Evolutionary conservation across 345 rosid species (phyloP).

Genomic region (Passiflora organensis): DNA sequence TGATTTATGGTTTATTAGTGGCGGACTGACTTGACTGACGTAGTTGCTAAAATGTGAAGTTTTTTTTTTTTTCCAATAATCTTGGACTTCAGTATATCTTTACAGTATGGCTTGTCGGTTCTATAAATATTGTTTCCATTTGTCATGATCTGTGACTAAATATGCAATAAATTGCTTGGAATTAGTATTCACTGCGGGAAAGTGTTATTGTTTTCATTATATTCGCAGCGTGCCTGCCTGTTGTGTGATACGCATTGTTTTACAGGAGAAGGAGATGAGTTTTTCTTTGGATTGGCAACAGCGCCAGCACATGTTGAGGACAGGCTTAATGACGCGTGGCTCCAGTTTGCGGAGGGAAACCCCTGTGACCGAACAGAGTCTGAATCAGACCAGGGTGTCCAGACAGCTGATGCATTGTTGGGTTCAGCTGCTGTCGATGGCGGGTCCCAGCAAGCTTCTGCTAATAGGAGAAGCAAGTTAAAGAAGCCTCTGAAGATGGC

Average conservation of each 20-base stretch:
- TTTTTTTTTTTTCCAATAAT: too few relatives aligned
- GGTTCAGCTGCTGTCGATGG: conserved; percentile 52
- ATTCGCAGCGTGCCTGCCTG: too few relatives aligned
- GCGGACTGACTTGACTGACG: neutral
- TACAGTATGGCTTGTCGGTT: too few relatives aligned
- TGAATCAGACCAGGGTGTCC: conserved; percentile 11
- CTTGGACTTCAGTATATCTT: too few relatives aligned
- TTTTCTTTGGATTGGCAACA: conserved; percentile 97
- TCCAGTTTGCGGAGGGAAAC: conserved; percentile 70
- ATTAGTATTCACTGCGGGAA: too few relatives aligned
- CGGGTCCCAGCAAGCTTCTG: conserved; percentile 41
- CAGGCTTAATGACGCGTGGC: conserved; percentile 87
- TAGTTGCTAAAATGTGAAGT: neutral
- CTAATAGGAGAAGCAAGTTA: conserved; percentile 22
- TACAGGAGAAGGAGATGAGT: conserved; percentile 46
- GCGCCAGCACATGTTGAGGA: conserved; percentile 97
- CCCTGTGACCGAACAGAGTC: conserved; percentile 38
- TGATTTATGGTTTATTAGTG: neutral
- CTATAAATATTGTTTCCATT: too few relatives aligned
- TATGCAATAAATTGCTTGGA: too few relatives aligned
- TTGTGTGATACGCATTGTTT: too few relatives aligned
- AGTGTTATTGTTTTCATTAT: too few relatives aligned
- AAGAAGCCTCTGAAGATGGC: conserved; percentile 57
- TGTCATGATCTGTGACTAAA: too few relatives aligned
- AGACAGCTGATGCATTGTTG: conserved; percentile 41